Percentiles rank a stretch among this genome's conserved stretches.
Conservation (phyloP, 345 rosid genomes). For the Conringia planisiliqua region DNA sequence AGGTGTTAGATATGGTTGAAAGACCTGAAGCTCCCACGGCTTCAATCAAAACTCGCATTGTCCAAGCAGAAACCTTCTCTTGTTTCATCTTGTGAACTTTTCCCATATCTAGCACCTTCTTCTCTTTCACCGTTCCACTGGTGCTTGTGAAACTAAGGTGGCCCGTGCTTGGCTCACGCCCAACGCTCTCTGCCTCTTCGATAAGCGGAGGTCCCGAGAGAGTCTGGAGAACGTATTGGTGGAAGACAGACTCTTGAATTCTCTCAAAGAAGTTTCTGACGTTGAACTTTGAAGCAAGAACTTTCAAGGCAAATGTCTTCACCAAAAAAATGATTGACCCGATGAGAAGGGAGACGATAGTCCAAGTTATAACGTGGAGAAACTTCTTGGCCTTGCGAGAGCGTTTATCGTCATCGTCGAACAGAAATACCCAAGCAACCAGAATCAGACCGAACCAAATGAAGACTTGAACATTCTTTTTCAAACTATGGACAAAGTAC, state of each 20-base stretch:
- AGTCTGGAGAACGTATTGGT: slow-evolving; percentile 74
- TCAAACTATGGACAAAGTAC: slow-evolving; percentile 88
- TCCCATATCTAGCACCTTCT: slow-evolving; percentile 71
- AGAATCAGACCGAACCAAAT: slow-evolving; percentile 70
- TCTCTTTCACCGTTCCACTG: slow-evolving; percentile 44
- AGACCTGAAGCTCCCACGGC: slow-evolving; percentile 64
- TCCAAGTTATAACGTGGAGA: slow-evolving; percentile 53
- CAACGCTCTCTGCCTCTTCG: slow-evolving; percentile 57
- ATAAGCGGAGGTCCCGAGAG: slow-evolving; percentile 71
- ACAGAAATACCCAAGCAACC: slow-evolving; percentile 59
- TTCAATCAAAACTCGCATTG: slow-evolving; percentile 78
- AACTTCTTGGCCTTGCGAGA: slow-evolving; percentile 44
- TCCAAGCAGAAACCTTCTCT: slow-evolving; percentile 88
- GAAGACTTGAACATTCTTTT: slow-evolving; percentile 73
- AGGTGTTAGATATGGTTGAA: slow-evolving; percentile 60
- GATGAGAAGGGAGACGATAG: slow-evolving; percentile 51
- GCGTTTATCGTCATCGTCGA: slow-evolving; percentile 39
- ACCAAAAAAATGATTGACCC: slow-evolving; percentile 68
- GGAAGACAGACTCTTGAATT: slow-evolving; percentile 81
- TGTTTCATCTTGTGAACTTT: slow-evolving; percentile 67
- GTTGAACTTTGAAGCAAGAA: slow-evolving; percentile 80
- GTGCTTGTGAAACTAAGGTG: slow-evolving; percentile 49
- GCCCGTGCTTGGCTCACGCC: slow-evolving; percentile 43
- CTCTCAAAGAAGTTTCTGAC: slow-evolving; percentile 79
- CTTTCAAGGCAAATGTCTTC: slow-evolving; percentile 67